These are phyloP conservation scores for Smittium culicis DNA, from an alignment of 371 early-diverging fungal genomes.

Conservation along the genomic window DNA sequence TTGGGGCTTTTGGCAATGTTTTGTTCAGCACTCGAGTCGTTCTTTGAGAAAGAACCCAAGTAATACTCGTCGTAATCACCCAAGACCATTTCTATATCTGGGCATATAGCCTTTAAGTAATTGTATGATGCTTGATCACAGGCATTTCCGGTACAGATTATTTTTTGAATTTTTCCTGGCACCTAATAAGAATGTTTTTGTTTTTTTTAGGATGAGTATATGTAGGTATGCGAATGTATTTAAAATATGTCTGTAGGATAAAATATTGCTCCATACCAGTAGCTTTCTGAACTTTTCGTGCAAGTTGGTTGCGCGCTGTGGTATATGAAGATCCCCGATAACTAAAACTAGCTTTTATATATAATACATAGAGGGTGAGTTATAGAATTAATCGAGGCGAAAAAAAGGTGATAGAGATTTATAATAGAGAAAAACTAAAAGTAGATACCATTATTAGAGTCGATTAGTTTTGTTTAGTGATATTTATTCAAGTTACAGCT, in stretches of 20 bases:
- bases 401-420: too few species aligned
- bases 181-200: slow-evolving; percentile 32
- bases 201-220: neutral
- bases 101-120: slow-evolving; percentile 67
- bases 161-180: slow-evolving; percentile 89
- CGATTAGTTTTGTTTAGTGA: too few species aligned
- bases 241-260: neutral
- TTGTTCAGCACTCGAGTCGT: neutral
- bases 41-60: neutral
- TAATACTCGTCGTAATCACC: slow-evolving; percentile 65
- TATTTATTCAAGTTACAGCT: too few species aligned
- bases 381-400: too few species aligned
- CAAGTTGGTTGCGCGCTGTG: slow-evolving; percentile 72
- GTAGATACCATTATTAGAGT: too few species aligned
- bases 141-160: slow-evolving; percentile 83
- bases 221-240: neutral
- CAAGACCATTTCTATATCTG: slow-evolving; percentile 59
- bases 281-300: slow-evolving; percentile 83
- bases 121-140: slow-evolving; percentile 67
- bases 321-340: slow-evolving; percentile 89
- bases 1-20: neutral
- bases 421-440: too few species aligned
- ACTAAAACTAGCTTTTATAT: slow-evolving; percentile 71
- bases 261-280: slow-evolving; percentile 34
- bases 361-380: too few species aligned